Conservation (phyloP, 2,329 filamentous ascomycete species). For the Cytospora leucostoma region DNA sequence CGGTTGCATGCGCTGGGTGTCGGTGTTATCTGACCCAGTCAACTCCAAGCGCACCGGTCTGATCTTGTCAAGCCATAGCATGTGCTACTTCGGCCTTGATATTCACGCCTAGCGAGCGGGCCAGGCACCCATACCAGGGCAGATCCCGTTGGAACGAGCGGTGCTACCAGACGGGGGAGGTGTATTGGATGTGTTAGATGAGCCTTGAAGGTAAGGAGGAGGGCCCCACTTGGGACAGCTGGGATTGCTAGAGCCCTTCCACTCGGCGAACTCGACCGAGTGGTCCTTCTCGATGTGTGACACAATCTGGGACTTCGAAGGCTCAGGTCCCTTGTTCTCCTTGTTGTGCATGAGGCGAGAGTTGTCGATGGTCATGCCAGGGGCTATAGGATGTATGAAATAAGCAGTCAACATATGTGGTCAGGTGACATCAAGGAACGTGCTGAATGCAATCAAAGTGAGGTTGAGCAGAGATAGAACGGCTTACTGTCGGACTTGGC, state of each 20-base stretch:
- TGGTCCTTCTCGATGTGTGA: not conserved
- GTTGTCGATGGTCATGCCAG: not conserved
- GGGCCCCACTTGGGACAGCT: slow-evolving; percentile 2
- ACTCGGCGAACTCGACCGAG: not conserved
- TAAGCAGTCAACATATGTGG: not conserved
- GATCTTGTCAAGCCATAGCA: not conserved
- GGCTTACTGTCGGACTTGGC: not conserved
- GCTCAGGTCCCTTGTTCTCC: not conserved
- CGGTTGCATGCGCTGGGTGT: not conserved
- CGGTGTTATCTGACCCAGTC: not conserved
- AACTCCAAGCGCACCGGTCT: not conserved
- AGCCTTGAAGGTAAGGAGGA: not conserved
- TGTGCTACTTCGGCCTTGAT: not conserved
- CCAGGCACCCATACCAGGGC: not conserved
- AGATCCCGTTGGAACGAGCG: not conserved
- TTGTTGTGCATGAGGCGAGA: not conserved
- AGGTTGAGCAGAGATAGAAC: not conserved
- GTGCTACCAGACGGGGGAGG: not conserved
- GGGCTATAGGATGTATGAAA: not conserved
- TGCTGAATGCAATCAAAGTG: too few relatives aligned
- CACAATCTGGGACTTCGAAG: not conserved
- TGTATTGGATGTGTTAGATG: not conserved
- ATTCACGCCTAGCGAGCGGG: not conserved
- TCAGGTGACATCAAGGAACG: not conserved
- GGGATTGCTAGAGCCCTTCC: slow-evolving; percentile 9